Conservation (phyloP, 331 rosid genomes). For the Malus hybrid region DNA sequence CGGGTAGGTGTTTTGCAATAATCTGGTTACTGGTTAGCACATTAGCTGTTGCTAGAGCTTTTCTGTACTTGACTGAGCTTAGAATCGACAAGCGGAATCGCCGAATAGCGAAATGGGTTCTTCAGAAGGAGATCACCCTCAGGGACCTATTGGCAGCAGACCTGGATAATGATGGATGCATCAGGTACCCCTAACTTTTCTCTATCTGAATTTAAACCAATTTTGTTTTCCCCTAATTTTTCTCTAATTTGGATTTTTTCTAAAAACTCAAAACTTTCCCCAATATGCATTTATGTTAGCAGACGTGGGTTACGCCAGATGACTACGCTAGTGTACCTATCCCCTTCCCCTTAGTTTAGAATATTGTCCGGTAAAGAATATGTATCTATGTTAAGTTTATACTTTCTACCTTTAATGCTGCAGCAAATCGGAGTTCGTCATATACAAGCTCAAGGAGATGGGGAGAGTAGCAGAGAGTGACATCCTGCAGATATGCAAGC, state of each 20-base stretch:
- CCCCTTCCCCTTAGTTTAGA: neutral
- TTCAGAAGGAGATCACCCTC: constrained; percentile 52
- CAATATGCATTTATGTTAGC: neutral
- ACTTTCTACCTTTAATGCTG: neutral
- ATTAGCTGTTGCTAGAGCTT: constrained; percentile 57
- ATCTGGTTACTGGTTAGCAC: constrained; percentile 71
- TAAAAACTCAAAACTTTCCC: neutral
- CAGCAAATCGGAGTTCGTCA: constrained; percentile 65
- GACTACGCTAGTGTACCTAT: neutral
- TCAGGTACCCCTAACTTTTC: constrained; percentile 37
- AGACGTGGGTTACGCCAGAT: neutral
- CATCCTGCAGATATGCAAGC: constrained; percentile 40
- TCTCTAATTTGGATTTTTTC: neutral
- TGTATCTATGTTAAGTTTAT: neutral
- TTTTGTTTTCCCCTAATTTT: neutral
- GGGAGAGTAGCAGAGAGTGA: constrained; percentile 51
- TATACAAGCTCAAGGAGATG: constrained; percentile 78
- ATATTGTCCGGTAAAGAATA: too few relatives aligned
- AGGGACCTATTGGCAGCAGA: constrained; percentile 64
- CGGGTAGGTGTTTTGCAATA: constrained; percentile 56
- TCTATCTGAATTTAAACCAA: neutral
- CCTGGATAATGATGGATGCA: constrained; percentile 64
- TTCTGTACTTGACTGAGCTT: constrained; percentile 54
- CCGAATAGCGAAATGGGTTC: constrained; percentile 41
- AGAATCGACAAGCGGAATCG: constrained; percentile 63